Percentiles rank a stretch among this genome's conserved stretches.
Evolutionary conservation across 148 eudicot species (phyloP).

Genomic region (Vaccinium vitisidaea): DNA sequence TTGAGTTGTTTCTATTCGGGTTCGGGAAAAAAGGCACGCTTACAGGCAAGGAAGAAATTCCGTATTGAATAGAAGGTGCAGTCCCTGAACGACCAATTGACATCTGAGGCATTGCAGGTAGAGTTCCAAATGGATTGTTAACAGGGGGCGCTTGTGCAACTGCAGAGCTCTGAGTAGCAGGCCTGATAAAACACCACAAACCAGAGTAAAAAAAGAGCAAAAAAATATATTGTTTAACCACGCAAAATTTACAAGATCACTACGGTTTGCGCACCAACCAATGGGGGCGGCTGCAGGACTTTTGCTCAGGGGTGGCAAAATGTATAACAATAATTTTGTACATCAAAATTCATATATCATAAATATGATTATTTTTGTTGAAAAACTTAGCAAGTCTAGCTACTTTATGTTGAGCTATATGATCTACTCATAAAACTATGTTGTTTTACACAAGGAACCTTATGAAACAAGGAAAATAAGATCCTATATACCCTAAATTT

Average conservation of each 20-base stretch:
- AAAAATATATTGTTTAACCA: not conserved
- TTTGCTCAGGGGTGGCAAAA: too few relatives aligned
- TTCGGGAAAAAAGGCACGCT: conserved; percentile 17
- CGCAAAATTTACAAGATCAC: not conserved
- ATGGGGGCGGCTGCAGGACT: too few relatives aligned
- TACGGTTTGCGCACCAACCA: not conserved
- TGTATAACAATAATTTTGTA: too few relatives aligned
- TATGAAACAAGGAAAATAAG: not conserved
- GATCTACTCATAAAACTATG: not conserved
- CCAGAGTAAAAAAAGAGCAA: conserved; percentile 6
- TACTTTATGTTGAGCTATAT: too few relatives aligned
- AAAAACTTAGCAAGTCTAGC: too few relatives aligned
- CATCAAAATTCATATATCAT: too few relatives aligned
- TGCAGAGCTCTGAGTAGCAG: conserved; percentile 51
- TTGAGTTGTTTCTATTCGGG: not conserved
- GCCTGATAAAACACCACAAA: conserved; percentile 34
- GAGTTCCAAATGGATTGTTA: conserved; percentile 88
- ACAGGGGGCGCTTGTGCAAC: conserved; percentile 56
- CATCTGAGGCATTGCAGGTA: conserved; percentile 93
- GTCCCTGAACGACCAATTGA: conserved; percentile 84
- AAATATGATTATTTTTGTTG: too few relatives aligned
- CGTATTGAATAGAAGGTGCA: conserved; percentile 87
- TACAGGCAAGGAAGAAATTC: conserved; percentile 95
- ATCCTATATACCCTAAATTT: not conserved
- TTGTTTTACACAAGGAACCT: not conserved